Conservation (phyloP, 345 rosid species). For the Eucalyptus decipiens region DNA sequence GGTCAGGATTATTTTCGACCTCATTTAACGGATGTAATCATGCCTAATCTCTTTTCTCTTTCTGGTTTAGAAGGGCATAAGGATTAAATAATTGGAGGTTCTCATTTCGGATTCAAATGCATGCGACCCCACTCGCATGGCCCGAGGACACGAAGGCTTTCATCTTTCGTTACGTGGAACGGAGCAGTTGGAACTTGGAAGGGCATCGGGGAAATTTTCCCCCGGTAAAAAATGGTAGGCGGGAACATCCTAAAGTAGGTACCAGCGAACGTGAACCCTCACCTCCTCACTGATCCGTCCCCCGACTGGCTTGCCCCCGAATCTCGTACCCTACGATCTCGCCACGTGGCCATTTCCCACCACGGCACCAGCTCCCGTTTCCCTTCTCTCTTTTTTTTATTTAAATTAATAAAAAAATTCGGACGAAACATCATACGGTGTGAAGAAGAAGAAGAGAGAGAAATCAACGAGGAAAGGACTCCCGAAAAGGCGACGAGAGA, state of each 20-base stretch:
- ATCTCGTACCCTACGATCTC: slow-evolving; percentile 22
- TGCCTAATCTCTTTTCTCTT: background rate
- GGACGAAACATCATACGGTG: background rate
- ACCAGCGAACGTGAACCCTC: background rate
- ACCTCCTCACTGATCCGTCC: background rate
- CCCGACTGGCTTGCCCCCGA: background rate
- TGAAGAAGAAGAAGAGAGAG: background rate
- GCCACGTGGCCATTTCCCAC: slow-evolving; percentile 30
- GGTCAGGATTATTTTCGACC: background rate
- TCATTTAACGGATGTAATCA: background rate
- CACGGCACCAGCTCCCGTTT: background rate
- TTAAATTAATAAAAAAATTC: background rate
- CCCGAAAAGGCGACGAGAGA: background rate
- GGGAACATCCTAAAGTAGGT: background rate
- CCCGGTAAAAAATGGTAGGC: background rate
- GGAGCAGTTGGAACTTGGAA: background rate
- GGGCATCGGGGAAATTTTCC: background rate
- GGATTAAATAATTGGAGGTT: background rate
- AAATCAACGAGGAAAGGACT: background rate
- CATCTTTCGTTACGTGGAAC: background rate
- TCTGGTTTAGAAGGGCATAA: background rate
- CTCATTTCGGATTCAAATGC: background rate
- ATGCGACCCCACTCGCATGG: background rate
- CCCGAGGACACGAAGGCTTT: background rate
- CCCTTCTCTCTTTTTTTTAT: background rate